Percentiles rank a stretch among this genome's conserved stretches.
phyloP scores from a whole-genome alignment of 306 rosid species.

The Carpinus fangiana region DNA sequence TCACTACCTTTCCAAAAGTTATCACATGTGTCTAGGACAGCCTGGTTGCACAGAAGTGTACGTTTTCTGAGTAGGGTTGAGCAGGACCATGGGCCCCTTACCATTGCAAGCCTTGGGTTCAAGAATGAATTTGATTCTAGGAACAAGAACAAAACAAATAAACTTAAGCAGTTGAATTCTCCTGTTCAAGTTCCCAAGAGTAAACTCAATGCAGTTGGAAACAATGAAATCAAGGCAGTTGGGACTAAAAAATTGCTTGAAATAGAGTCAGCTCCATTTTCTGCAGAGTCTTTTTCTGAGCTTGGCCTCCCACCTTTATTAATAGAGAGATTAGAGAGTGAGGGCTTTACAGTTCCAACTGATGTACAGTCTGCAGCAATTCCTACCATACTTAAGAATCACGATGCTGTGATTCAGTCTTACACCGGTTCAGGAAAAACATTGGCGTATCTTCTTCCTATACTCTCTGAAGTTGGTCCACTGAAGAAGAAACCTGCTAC shows the following conservation, averaged over 20 bases:
- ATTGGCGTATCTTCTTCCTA: conserved; percentile 81
- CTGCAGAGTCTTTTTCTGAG: conserved; percentile 74
- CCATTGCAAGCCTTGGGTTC: conserved; percentile 53
- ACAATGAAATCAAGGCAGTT: conserved; percentile 37
- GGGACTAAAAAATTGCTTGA: conserved; percentile 32
- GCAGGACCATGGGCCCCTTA: conserved; percentile 46
- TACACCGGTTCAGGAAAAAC: conserved; percentile 97
- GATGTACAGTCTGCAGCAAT: conserved; percentile 85
- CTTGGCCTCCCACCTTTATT: conserved; percentile 67
- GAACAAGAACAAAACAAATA: conserved; percentile 30
- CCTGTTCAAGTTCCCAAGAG: conserved; percentile 40
- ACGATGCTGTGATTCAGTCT: conserved; percentile 87
- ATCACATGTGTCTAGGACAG: conserved; percentile 45
- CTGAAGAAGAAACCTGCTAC: conserved; percentile 37
- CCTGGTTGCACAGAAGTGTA: conserved; percentile 52
- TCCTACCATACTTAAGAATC: conserved; percentile 71
- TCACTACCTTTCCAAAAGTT: conserved; percentile 54
- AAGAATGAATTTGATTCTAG: conserved; percentile 40
- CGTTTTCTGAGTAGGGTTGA: conserved; percentile 37
- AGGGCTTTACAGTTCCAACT: conserved; percentile 76
- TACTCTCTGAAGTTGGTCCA: conserved; percentile 70
- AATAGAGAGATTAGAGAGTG: conserved; percentile 69
- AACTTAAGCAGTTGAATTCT: conserved; percentile 36
- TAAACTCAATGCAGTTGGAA: conserved; percentile 43
- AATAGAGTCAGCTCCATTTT: conserved; percentile 63